Base-by-base conservation (phyloP, 2,329 filamentous ascomycete species). In the Fusarium pseudoanthophilum region DNA sequence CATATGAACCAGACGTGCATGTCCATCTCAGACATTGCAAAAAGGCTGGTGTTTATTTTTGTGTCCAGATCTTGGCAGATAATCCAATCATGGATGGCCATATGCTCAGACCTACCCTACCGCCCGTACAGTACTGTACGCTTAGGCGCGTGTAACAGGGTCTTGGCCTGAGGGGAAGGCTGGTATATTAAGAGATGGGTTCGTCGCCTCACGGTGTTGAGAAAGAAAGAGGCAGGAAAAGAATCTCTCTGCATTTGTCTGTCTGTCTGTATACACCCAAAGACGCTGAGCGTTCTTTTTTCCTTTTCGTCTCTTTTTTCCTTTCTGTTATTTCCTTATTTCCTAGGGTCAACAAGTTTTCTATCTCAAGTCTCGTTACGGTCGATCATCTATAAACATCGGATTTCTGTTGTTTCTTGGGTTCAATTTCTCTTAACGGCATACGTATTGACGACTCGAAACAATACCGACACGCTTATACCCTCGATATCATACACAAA, bases 141-240 rank as follows among this genome's bases (percentile, higher is more conserved):
- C 56, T 43, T 60, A 51, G 51, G 60, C 68, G 71, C 59, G 59
- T 72, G 51, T 48, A 49, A 69, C 59, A 34, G 56, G 40, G 56
- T 48, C 43, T 60, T 64, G 63, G 59, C 42, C 39, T 5, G 56
- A 56, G 63, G 42, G 46, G 55, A 72, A 69, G 64, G 66, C 34
- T 75, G 62, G 74, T 79, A 78, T 79, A 79, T 77, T 76, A 79
- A 75, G 72, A 71, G 68, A 69, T 52, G 45, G 40, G 56, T 40
- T 67, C 52, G 69, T 70, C 76, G 60, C 66, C 56, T 64, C 56
- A 34, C 30, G 53, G 43, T 49, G 42, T 53, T 14, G 59, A 55
- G 49, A 66, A 67, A 67, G 67, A 60, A 67, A 70, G 60, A 66
- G 59, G 66, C 64, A 70, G 65, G 70, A 77, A 63, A 72, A 53